These are phyloP conservation scores for Amoebophrya sp. DNA, from an alignment of 169 alveolate genomes.

Conservation along the genomic window DNA sequence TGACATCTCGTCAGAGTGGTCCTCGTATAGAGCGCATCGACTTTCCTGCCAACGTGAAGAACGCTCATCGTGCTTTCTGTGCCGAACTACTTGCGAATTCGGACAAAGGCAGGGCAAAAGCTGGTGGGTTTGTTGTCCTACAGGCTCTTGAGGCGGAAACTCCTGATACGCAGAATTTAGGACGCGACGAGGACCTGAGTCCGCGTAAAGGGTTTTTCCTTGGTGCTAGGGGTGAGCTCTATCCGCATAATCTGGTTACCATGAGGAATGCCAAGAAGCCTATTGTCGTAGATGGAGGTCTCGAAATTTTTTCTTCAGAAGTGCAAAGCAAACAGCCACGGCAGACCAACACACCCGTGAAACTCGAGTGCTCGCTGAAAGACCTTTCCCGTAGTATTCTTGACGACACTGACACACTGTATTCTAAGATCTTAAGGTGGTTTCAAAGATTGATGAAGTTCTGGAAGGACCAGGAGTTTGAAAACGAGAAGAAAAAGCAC, in stretches of 20 bases:
- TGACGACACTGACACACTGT: background rate
- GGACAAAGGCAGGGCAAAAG: background rate
- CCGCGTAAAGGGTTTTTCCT: too few relatives aligned
- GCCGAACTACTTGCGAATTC: background rate
- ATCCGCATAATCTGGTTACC: too few relatives aligned
- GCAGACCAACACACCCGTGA: background rate
- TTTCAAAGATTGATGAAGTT: background rate
- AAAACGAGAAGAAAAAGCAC: background rate
- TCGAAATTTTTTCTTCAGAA: too few relatives aligned
- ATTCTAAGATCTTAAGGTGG: background rate
- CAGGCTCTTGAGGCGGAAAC: background rate
- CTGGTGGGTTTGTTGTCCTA: background rate
- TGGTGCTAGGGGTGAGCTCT: too few relatives aligned
- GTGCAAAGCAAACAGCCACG: too few relatives aligned
- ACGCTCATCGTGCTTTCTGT: background rate
- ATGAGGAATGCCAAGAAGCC: too few relatives aligned
- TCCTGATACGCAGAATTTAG: too few relatives aligned
- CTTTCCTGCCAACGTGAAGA: background rate
- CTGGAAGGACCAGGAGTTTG: too few relatives aligned
- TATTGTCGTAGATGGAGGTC: too few relatives aligned
- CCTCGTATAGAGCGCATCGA: slow-evolving; percentile 1
- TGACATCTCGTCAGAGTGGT: too few relatives aligned
- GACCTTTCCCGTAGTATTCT: background rate
- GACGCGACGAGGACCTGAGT: too few relatives aligned
- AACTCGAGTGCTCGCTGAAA: background rate